Base-by-base conservation (phyloP, 1,284 basidiomycete species). In the Pseudozyma hubeiensis region DNA sequence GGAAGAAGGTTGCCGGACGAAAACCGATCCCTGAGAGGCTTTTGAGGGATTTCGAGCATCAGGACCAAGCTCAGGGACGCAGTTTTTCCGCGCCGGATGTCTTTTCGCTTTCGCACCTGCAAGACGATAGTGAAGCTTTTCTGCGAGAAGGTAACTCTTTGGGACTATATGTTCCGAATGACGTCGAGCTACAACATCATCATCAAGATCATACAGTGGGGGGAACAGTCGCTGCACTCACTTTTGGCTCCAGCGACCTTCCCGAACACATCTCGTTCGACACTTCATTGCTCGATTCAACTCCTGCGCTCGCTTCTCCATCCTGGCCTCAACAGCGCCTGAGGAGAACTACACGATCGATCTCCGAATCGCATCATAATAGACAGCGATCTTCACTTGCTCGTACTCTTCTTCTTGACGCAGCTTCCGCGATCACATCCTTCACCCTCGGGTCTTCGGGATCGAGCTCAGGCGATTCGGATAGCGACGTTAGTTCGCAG, bases 21-120 rank as follows among this genome's bases (percentile, higher is more conserved):
- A 67, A 67, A 17, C 65, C 65, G 5, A 67, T 67, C 46, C 65
- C 65, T 0, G 4, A 34, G 11, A 62, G 45, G 10, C 59, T 67
- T 4, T 56, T 66, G 5, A 11, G 14, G 40, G 4, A 41, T 41
- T n/a, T 48, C 4, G 35, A 52, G 17, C 43, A 17, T 8, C 9
- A 8, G 11, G 44, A 17, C 1, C 14, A 57, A 5, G 40, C 41
- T 1, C 49, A 54, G 30, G 34, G 46, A 19, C 19, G 63, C 1
- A 65, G 56, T 29, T 46, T 16, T 9, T 55, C 52, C 0, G 53
- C 60, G 0, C 57, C 63, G 3, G 56, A 59, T 11, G 45, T 54
- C 13, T 55, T 49, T 37, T n/a, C 35, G 3, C 37, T 19, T 11
- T 16, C 17, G 7, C 30, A 44, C 8, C 17, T 30, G 4, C 34